These are phyloP conservation scores for Medicago truncatula DNA, from an alignment of 306 rosid species.

Conservation along the genomic window DNA sequence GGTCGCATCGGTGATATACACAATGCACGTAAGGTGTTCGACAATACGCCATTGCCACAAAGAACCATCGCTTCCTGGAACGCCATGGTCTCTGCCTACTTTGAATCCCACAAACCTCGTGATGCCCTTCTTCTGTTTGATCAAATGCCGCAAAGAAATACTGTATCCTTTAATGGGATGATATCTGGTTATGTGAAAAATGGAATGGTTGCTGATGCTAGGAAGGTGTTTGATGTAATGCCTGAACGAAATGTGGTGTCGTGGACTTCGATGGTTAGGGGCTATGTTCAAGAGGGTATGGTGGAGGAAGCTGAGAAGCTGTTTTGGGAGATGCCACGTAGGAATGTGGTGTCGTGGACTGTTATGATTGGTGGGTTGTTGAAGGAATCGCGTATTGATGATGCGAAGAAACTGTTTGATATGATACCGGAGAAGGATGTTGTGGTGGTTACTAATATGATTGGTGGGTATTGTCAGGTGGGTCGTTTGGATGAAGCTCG, in stretches of 20 bases:
- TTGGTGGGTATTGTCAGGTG: slow-evolving; percentile 59
- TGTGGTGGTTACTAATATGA: slow-evolving; percentile 57
- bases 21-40: slow-evolving; percentile 59
- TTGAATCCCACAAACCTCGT: slow-evolving; percentile 49
- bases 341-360: slow-evolving; percentile 63
- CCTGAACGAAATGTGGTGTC: slow-evolving; percentile 60
- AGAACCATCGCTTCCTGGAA: slow-evolving; percentile 56
- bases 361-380: slow-evolving; percentile 64
- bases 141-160: slow-evolving; percentile 51
- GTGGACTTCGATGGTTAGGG: slow-evolving; percentile 68
- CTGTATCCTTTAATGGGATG: slow-evolving; percentile 57
- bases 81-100: slow-evolving; percentile 58
- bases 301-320: slow-evolving; percentile 50
- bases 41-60: slow-evolving; percentile 45
- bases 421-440: slow-evolving; percentile 62
- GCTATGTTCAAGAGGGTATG: slow-evolving; percentile 50
- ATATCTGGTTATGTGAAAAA: slow-evolving; percentile 53
- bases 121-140: slow-evolving; percentile 55
- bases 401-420: slow-evolving; percentile 54
- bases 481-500: slow-evolving; percentile 59
- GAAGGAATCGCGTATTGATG: slow-evolving; percentile 56
- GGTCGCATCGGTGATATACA: slow-evolving; percentile 46
- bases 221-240: slow-evolving; percentile 51
- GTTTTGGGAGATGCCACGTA: slow-evolving; percentile 57
- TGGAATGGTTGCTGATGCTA: slow-evolving; percentile 51